Conservation (phyloP, 208 protist species). For the Naegleria gruberi region DNA sequence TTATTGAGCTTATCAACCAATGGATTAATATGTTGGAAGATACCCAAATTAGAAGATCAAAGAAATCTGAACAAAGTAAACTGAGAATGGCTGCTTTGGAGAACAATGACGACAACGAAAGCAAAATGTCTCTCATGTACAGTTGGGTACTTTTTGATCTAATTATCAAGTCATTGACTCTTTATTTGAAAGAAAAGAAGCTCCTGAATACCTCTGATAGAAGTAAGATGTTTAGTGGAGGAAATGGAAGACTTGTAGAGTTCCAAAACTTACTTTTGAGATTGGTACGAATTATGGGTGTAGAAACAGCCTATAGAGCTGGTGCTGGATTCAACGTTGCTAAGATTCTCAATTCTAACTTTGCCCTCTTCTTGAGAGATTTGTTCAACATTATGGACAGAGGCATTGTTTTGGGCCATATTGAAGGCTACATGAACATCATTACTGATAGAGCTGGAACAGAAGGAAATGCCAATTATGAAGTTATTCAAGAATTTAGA, state of each 20-base stretch:
- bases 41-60: not conserved
- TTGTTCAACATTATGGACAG: constrained; percentile 43
- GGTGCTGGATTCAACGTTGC: not conserved
- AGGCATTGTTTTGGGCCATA: constrained; percentile 29
- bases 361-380: constrained; percentile 44
- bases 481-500: constrained; percentile 28
- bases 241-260: constrained; percentile 10
- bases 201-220: not conserved
- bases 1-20: not conserved
- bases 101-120: not conserved
- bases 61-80: not conserved
- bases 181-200: constrained; percentile 28
- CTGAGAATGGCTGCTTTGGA: not conserved
- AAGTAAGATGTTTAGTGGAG: not conserved
- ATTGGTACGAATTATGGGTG: not conserved
- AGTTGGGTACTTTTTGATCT: constrained; percentile 49
- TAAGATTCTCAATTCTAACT: constrained; percentile 36
- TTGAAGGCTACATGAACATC: not conserved
- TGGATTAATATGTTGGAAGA: not conserved
- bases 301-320: not conserved
- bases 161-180: constrained; percentile 42
- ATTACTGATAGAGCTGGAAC: not conserved
- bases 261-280: not conserved
- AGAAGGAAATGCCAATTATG: not conserved
- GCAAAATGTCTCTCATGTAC: not conserved